Percentiles rank a stretch among this genome's conserved stretches.
phyloP scores from a whole-genome alignment of 108 stramenopile species.

The Stephanodiscus minutulus region DNA sequence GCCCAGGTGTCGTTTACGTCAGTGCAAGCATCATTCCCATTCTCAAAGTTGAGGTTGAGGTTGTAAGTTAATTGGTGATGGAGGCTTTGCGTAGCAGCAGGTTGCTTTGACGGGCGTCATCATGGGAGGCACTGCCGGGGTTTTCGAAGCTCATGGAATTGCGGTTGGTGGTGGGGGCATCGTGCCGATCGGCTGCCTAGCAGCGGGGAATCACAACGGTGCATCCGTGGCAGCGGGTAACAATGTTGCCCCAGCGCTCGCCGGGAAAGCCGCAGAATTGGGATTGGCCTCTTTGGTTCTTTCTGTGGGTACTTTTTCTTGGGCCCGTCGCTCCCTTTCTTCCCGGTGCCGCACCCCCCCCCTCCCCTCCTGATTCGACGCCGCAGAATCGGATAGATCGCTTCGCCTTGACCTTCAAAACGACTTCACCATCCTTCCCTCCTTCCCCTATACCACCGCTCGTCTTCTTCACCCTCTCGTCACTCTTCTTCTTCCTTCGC shows the following conservation, averaged over 20 bases:
- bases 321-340: conserved; percentile 16
- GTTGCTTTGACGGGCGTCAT: not conserved
- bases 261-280: not conserved
- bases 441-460: not conserved
- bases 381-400: conserved; percentile 10
- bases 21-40: not conserved
- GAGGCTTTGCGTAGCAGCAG: not conserved
- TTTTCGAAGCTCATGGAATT: not conserved
- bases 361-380: conserved; percentile 2
- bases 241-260: not conserved
- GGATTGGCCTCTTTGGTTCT: not conserved
- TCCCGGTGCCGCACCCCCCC: not conserved
- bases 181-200: not conserved
- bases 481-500: conserved; percentile 22
- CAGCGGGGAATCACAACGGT: not conserved
- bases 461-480: conserved; percentile 10
- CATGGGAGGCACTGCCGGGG: not conserved
- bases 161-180: not conserved
- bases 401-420: conserved; percentile 2
- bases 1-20: not conserved
- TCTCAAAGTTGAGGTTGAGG: not conserved
- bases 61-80: not conserved
- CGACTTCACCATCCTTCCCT: not conserved
- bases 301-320: conserved; percentile 7
- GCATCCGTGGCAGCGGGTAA: not conserved